A percentile compares a stretch with the other conserved stretches of the same genome.
Conservation (phyloP, 2,329 filamentous ascomycete species). For the Venturia nashicola region DNA sequence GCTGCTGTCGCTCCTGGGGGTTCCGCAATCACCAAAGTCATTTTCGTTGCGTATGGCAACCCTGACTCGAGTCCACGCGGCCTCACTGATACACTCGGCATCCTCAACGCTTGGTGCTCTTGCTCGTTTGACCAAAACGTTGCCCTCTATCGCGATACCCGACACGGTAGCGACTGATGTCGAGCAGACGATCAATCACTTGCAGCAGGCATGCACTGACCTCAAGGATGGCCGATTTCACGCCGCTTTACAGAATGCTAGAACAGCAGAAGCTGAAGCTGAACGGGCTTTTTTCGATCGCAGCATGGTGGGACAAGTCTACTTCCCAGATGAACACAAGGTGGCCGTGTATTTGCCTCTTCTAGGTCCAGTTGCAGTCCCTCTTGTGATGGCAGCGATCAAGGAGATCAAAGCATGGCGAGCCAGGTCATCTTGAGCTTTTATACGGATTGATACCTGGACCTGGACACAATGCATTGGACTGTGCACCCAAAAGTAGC, state of each 20-base stretch:
- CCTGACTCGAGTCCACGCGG: conserved; percentile 72
- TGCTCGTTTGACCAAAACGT: conserved; percentile 68
- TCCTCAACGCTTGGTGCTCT: conserved; percentile 91
- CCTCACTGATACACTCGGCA: conserved; percentile 74
- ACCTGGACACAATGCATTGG: too few relatives aligned
- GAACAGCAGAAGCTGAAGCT: conserved; percentile 75
- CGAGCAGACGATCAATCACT: conserved; percentile 62
- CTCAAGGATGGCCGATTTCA: conserved; percentile 51
- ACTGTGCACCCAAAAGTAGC: too few relatives aligned
- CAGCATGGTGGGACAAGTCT: conserved; percentile 96
- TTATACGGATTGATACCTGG: not conserved
- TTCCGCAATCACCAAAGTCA: conserved; percentile 64
- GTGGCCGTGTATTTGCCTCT: conserved; percentile 90
- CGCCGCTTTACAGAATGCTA: conserved; percentile 62
- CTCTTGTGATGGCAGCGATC: conserved; percentile 68
- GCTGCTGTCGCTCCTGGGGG: conserved; percentile 74
- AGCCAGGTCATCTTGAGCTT: not conserved
- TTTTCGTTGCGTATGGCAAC: conserved; percentile 76
- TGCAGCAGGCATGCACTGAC: conserved; percentile 63
- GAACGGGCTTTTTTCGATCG: conserved; percentile 97
- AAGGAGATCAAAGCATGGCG: conserved; percentile 44
- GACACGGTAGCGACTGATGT: conserved; percentile 77
- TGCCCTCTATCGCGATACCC: conserved; percentile 87
- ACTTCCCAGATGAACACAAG: conserved; percentile 98
- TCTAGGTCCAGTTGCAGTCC: conserved; percentile 81